phyloP scores from a whole-genome alignment of 2,329 filamentous ascomycete genomes.

The Penicillium sp. region DNA sequence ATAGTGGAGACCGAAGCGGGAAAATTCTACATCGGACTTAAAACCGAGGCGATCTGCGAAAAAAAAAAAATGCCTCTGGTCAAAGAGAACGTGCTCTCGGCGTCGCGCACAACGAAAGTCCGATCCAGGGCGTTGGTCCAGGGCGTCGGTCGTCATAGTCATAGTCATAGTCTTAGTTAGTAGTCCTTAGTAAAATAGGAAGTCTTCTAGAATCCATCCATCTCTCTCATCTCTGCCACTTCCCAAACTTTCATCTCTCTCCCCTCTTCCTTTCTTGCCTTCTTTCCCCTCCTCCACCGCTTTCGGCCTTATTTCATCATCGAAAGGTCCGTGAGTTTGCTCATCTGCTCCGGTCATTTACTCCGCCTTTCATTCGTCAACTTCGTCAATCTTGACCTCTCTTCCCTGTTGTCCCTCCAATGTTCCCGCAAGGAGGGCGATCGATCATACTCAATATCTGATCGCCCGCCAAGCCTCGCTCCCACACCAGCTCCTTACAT shows the following conservation, averaged over 20 bases:
- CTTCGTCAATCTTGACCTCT: neutral
- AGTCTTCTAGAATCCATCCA: neutral
- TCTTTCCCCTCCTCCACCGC: slow-evolving; percentile 9
- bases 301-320: slow-evolving; percentile 17
- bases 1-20: slow-evolving; percentile 14
- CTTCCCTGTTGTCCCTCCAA: slow-evolving; percentile 9
- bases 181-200: neutral
- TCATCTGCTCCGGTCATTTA: neutral
- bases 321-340: slow-evolving; percentile 7
- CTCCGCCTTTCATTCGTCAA: slow-evolving; percentile 11
- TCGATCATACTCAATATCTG: slow-evolving; percentile 15
- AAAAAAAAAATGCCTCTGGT: slow-evolving; percentile 15
- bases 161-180: neutral
- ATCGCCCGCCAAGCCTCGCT: slow-evolving; percentile 25
- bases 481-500: slow-evolving; percentile 22
- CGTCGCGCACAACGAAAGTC: slow-evolving; percentile 11
- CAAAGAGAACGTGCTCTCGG: slow-evolving; percentile 4
- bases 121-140: neutral
- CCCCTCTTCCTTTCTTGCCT: neutral
- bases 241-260: neutral
- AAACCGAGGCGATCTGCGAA: neutral
- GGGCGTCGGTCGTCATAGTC: neutral
- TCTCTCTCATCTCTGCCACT: neutral
- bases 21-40: slow-evolving; percentile 14
- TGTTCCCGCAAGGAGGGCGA: slow-evolving; percentile 21